Conservation (phyloP, 129 eudicot genomes). For the Flaveria robusta region DNA sequence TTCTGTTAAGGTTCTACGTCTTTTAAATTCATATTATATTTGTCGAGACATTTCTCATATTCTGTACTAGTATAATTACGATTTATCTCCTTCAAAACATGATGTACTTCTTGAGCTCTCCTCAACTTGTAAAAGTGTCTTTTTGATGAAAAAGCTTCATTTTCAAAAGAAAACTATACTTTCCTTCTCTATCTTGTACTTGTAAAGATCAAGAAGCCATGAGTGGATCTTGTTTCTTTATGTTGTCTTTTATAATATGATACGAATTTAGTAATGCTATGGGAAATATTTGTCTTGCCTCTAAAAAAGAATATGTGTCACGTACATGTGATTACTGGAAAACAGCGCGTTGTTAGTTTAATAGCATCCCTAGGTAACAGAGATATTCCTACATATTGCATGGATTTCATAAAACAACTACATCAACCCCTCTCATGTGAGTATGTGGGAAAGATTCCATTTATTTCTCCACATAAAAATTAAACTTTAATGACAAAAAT, state of each 20-base stretch:
- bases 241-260: background rate
- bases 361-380: slow-evolving; percentile 44
- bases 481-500: background rate
- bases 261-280: background rate
- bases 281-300: slow-evolving; percentile 21
- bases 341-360: slow-evolving; percentile 33
- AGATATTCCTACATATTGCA: slow-evolving; percentile 42
- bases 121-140: background rate
- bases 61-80: background rate
- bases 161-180: background rate
- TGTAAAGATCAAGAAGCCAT: background rate
- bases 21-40: background rate
- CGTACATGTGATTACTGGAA: slow-evolving; percentile 34
- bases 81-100: background rate
- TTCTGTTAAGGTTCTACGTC: background rate
- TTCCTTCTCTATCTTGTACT: background rate
- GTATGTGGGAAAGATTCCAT: slow-evolving; percentile 44
- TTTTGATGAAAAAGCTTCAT: background rate
- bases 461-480: slow-evolving; percentile 12
- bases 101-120: background rate
- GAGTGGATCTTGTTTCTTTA: background rate
- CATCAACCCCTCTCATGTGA: slow-evolving; percentile 24
- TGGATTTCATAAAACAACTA: slow-evolving; percentile 45
- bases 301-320: slow-evolving; percentile 25
- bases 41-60: background rate